phyloP scores from a whole-genome alignment of 2,329 filamentous ascomycete species.

The Aspergillus ruber region DNA sequence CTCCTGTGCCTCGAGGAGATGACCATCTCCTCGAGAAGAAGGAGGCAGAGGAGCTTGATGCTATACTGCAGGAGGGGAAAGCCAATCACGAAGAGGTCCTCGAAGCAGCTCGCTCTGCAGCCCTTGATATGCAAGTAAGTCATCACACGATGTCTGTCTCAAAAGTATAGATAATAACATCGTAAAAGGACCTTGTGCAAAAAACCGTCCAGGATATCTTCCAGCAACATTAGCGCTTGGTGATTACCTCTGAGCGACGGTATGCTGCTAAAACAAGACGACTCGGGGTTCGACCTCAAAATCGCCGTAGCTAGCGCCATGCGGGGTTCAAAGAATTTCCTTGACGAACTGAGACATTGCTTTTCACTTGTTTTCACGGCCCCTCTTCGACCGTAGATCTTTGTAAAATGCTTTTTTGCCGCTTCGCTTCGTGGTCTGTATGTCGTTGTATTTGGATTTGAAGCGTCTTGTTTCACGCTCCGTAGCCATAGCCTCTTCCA shows the following conservation, averaged over 20 bases:
- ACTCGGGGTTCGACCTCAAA: no score
- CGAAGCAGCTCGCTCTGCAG: constrained; percentile 54
- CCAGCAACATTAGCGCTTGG: constrained; percentile 6
- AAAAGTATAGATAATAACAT: constrained; percentile 13
- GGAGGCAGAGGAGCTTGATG: constrained; percentile 55
- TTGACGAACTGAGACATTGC: background rate
- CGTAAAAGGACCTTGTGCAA: constrained; percentile 29
- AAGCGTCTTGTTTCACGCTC: constrained; percentile 65
- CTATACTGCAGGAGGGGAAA: constrained; percentile 52
- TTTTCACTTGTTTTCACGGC: constrained; percentile 19
- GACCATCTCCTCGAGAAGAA: constrained; percentile 53
- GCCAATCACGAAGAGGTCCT: constrained; percentile 62
- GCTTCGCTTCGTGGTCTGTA: constrained; percentile 74
- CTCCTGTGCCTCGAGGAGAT: constrained; percentile 45
- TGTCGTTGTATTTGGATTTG: constrained; percentile 78
- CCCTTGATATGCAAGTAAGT: constrained; percentile 56
- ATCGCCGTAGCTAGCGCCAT: background rate
- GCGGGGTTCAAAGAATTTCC: background rate
- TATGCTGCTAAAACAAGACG: background rate
- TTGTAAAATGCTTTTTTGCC: constrained; percentile 90
- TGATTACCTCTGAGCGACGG: background rate
- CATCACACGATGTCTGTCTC: background rate
- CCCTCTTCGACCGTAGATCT: constrained; percentile 59
- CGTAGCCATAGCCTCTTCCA: constrained; percentile 71
- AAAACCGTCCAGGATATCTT: constrained; percentile 27